These are phyloP conservation scores for Clavariopsis aquatica DNA, from an alignment of 495 filamentous ascomycete genomes.

Conservation along the genomic window DNA sequence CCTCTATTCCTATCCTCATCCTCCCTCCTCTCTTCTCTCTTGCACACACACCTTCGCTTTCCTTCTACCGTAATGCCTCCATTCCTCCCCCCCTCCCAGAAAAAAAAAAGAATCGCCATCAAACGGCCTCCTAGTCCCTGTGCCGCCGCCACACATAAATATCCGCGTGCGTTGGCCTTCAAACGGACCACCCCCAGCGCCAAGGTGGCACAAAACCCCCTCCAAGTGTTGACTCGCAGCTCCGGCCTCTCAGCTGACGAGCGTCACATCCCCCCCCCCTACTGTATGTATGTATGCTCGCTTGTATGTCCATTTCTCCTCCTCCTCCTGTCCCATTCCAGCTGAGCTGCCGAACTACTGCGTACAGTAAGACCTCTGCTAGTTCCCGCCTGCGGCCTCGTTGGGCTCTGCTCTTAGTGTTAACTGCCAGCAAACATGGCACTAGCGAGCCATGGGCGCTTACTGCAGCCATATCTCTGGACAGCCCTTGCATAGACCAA, in stretches of 20 bases:
- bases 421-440: not conserved
- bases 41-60: not conserved
- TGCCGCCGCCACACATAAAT: slow-evolving; percentile 17
- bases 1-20: not conserved
- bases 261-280: not conserved
- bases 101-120: no score
- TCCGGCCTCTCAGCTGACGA: slow-evolving; percentile 10
- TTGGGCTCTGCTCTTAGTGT: not conserved
- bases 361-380: no score
- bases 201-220: not conserved
- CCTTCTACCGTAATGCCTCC: not conserved
- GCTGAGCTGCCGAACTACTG: no score
- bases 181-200: slow-evolving; percentile 10
- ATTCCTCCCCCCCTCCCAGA: no score
- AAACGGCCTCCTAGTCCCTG: not conserved
- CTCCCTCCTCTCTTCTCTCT: not conserved
- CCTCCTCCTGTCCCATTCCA: no score
- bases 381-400: no score
- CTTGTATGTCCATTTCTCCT: not conserved
- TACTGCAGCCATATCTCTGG: not conserved
- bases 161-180: slow-evolving; percentile 9
- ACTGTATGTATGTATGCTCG: not conserved
- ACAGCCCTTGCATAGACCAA: not conserved
- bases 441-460: not conserved
- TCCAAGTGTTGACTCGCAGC: slow-evolving; percentile 7